Evolutionary conservation across 2,329 filamentous ascomycete species (phyloP).

Genomic region (Aspergillus piperis): DNA sequence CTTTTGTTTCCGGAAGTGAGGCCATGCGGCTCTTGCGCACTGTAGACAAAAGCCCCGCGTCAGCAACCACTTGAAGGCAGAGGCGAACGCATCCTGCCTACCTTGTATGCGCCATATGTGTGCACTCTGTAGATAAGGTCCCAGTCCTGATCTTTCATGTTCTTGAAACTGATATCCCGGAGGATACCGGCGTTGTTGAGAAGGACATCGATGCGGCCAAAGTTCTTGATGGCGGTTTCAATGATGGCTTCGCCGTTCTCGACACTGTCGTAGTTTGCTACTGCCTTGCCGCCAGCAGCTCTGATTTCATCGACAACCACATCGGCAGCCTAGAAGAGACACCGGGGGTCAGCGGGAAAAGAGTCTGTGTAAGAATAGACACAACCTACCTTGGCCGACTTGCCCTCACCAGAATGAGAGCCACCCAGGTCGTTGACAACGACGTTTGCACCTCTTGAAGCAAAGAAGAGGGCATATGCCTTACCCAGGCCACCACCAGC

Average conservation of each 20-base stretch:
- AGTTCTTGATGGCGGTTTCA: slow-evolving; percentile 56
- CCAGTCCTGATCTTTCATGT: slow-evolving; percentile 97
- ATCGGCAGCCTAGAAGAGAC: slow-evolving; percentile 60
- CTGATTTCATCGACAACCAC: slow-evolving; percentile 58
- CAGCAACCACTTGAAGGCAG: slow-evolving; percentile 14
- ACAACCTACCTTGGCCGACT: slow-evolving; percentile 71
- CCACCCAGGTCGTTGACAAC: slow-evolving; percentile 96
- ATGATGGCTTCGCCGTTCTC: slow-evolving; percentile 94
- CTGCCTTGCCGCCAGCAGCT: slow-evolving; percentile 86
- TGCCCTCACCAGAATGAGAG: slow-evolving; percentile 90
- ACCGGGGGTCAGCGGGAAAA: neutral
- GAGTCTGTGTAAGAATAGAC: neutral
- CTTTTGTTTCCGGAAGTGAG: slow-evolving; percentile 98
- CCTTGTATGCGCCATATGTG: slow-evolving; percentile 89
- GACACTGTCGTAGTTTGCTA: slow-evolving; percentile 86
- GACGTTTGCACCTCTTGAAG: slow-evolving; percentile 84
- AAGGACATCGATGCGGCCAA: slow-evolving; percentile 80
- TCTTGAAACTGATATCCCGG: slow-evolving; percentile 95
- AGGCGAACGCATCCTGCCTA: slow-evolving; percentile 23
- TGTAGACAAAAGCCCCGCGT: slow-evolving; percentile 26
- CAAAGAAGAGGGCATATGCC: slow-evolving; percentile 87
- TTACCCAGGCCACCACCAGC: slow-evolving; percentile 80
- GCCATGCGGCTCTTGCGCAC: slow-evolving; percentile 92
- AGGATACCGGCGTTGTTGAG: slow-evolving; percentile 98
- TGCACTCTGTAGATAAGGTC: slow-evolving; percentile 92